phyloP scores from a whole-genome alignment of 331 rosid genomes.

The Acacia concinna region DNA sequence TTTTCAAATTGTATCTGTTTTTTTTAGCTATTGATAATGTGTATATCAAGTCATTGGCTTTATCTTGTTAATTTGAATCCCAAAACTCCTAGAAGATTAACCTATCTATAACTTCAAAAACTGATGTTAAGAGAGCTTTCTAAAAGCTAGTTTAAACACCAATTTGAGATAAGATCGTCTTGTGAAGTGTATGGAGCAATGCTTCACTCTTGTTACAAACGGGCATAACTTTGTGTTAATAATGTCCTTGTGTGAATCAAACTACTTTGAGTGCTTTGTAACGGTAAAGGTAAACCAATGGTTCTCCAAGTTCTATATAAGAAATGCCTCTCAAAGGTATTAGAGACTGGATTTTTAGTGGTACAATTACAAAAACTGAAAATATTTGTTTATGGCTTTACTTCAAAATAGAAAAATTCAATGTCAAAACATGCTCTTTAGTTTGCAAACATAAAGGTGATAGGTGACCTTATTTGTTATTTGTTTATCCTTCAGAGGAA shows the following conservation, averaged over 20 bases:
- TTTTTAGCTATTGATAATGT: slow-evolving; percentile 7
- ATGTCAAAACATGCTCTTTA: slow-evolving; percentile 9
- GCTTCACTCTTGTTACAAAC: neutral
- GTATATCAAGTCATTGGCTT: neutral
- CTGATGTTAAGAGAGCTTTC: neutral
- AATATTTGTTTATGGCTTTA: neutral
- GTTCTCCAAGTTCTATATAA: neutral
- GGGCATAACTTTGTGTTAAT: neutral
- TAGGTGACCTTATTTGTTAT: slow-evolving; percentile 1
- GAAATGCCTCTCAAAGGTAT: neutral
- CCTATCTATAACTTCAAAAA: slow-evolving; percentile 3
- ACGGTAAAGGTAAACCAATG: neutral
- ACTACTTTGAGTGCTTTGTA: neutral
- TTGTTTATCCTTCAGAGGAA: slow-evolving; percentile 50
- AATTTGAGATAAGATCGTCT: slow-evolving; percentile 11
- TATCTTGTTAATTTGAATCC: slow-evolving; percentile 17
- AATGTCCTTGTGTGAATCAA: slow-evolving; percentile 5
- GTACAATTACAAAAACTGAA: neutral
- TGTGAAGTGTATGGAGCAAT: slow-evolving; percentile 19
- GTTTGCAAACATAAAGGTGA: slow-evolving; percentile 17
- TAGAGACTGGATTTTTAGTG: slow-evolving; percentile 4
- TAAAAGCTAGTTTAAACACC: slow-evolving; percentile 16
- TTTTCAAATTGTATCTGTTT: slow-evolving; percentile 15
- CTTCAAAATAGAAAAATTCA: slow-evolving; percentile 8
- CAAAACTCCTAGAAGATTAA: slow-evolving; percentile 22